Percentiles rank a stretch among this genome's conserved stretches.
These are phyloP conservation scores for Bimuria novae-zelandiae DNA, from an alignment of 2,329 filamentous ascomycete species.

Conservation along the genomic window DNA sequence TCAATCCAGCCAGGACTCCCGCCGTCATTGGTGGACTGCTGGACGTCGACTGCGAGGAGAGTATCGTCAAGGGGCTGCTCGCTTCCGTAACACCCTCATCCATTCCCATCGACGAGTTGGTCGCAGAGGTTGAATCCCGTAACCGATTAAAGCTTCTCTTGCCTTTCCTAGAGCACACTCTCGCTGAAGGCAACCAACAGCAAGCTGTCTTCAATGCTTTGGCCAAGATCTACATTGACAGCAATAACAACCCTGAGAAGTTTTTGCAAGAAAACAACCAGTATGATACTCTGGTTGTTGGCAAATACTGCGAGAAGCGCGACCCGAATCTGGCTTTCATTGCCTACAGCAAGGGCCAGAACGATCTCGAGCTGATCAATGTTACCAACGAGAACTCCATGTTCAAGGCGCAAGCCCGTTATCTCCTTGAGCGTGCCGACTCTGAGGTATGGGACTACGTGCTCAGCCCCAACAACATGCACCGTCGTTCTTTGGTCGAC, in stretches of 20 bases:
- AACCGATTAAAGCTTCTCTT: slow-evolving; percentile 94
- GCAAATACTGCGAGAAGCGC: slow-evolving; percentile 98
- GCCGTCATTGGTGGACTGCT: slow-evolving; percentile 91
- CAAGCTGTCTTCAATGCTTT: slow-evolving; percentile 96
- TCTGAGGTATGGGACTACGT: slow-evolving; percentile 93
- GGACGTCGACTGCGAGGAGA: slow-evolving; percentile 96
- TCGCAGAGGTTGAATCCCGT: slow-evolving; percentile 90
- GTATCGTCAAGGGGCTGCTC: slow-evolving; percentile 90
- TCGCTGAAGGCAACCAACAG: slow-evolving; percentile 89
- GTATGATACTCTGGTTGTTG: slow-evolving; percentile 89
- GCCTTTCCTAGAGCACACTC: slow-evolving; percentile 91
- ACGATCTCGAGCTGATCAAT: slow-evolving; percentile 94
- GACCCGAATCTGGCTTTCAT: slow-evolving; percentile 96
- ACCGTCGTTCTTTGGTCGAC: slow-evolving; percentile 90
- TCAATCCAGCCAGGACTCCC: slow-evolving; percentile 89
- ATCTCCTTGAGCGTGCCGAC: slow-evolving; percentile 89
- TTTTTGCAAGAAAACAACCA: slow-evolving; percentile 97
- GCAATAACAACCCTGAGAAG: slow-evolving; percentile 96
- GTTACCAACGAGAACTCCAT: slow-evolving; percentile 99
- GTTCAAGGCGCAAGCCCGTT: slow-evolving; percentile 97
- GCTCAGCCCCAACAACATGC: slow-evolving; percentile 91
- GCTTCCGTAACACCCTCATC: slow-evolving; percentile 80
- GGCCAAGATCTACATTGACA: slow-evolving; percentile 99
- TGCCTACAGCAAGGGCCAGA: slow-evolving; percentile 94
- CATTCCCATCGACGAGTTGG: slow-evolving; percentile 93